phyloP scores from a whole-genome alignment of 2,329 filamentous ascomycete species.

The Fusarium succisae region DNA sequence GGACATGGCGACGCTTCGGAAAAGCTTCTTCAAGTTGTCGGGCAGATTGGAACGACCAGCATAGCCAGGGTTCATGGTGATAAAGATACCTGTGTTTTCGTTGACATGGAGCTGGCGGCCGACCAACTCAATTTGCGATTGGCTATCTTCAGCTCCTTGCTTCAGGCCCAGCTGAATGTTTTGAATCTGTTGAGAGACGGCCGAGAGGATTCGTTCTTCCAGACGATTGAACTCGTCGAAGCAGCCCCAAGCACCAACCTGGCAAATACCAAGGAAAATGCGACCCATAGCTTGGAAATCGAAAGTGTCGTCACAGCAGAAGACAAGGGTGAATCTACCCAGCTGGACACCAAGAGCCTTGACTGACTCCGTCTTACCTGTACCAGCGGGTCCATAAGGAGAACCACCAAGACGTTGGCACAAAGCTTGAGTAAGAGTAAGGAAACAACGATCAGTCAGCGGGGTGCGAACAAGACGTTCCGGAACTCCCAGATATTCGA shows the following conservation, averaged over 20 bases:
- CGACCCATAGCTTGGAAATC: conserved; percentile 99
- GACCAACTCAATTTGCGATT: conserved; percentile 91
- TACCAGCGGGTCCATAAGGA: conserved; percentile 96
- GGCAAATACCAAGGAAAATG: conserved; percentile 98
- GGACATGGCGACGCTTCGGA: conserved; percentile 99
- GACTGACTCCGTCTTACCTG: conserved; percentile 98
- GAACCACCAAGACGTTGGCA: conserved; percentile 96
- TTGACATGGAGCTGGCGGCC: conserved; percentile 91
- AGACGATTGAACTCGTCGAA: conserved; percentile 99
- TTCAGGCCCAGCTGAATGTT: conserved; percentile 98
- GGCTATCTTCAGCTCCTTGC: conserved; percentile 81
- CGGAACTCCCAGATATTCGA: conserved; percentile 96
- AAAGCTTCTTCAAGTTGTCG: conserved; percentile 99
- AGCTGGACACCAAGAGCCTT: conserved; percentile 97
- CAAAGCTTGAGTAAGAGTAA: conserved; percentile 94
- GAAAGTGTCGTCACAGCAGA: conserved; percentile 99
- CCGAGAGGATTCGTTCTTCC: conserved; percentile 96
- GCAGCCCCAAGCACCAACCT: conserved; percentile 99
- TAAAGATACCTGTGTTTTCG: conserved; percentile 96
- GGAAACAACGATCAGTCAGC: conserved; percentile 96
- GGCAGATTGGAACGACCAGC: conserved; percentile 97
- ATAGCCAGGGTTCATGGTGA: conserved; percentile 99
- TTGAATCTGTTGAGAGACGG: conserved; percentile 98
- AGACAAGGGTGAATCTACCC: conserved; percentile 96
- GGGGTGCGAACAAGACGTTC: conserved; percentile 97